Percentiles rank a stretch among this genome's conserved stretches.
Evolutionary conservation across 495 filamentous ascomycete species (phyloP).

Genomic region (Jackrogersella multiformis): DNA sequence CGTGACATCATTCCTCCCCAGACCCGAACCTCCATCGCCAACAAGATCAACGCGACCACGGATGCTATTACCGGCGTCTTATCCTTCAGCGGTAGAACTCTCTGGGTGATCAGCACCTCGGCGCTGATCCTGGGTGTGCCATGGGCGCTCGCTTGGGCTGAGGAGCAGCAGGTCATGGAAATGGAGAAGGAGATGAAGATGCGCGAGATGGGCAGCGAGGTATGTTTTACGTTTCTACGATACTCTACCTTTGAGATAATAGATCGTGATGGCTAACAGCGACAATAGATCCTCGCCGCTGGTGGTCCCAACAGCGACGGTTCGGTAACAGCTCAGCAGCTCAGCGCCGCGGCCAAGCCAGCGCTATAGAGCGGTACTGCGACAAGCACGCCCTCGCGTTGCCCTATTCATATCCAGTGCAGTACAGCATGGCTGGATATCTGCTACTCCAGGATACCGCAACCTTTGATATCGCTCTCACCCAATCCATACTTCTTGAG

Average conservation of each 20-base stretch:
- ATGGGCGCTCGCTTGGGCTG: slow-evolving; percentile 88
- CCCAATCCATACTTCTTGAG: background rate
- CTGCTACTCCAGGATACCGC: background rate
- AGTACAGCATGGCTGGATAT: background rate
- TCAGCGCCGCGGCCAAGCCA: slow-evolving; percentile 47
- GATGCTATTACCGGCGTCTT: slow-evolving; percentile 65
- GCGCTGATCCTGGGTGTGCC: slow-evolving; percentile 91
- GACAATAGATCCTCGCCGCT: slow-evolving; percentile 50
- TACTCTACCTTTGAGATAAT: background rate
- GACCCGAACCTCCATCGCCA: slow-evolving; percentile 73
- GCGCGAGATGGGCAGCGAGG: slow-evolving; percentile 72
- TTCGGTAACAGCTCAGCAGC: slow-evolving; percentile 47
- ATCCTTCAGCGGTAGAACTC: slow-evolving; percentile 76
- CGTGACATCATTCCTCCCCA: slow-evolving; percentile 91
- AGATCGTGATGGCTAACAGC: slow-evolving; percentile 10
- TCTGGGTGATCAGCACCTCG: slow-evolving; percentile 88
- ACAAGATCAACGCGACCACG: slow-evolving; percentile 64
- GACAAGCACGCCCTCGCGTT: background rate
- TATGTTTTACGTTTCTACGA: no score
- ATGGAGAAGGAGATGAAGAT: slow-evolving; percentile 97
- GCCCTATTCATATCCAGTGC: background rate
- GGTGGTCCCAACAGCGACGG: slow-evolving; percentile 20
- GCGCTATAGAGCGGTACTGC: slow-evolving; percentile 41
- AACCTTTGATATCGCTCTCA: background rate
- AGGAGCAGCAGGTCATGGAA: slow-evolving; percentile 95